These are phyloP conservation scores for Pleurotus cornucopiae DNA, from an alignment of 768 basidiomycete species.

Conservation along the genomic window DNA sequence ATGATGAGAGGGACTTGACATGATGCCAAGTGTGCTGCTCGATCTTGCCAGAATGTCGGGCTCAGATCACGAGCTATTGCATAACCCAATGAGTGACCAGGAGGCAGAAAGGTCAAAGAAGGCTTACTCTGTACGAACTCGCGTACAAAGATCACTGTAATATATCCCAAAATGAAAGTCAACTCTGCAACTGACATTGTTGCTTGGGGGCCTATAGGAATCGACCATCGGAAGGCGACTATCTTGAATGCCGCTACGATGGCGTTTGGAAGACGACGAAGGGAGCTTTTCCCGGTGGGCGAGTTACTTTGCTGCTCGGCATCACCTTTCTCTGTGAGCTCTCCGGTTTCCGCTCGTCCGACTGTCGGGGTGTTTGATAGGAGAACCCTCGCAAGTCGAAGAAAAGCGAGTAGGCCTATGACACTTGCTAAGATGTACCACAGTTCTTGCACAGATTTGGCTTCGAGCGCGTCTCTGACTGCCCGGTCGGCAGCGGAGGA, in stretches of 20 bases:
- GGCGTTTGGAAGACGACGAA: constrained; percentile 30
- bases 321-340: constrained; percentile 17
- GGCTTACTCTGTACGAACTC: constrained; percentile 42
- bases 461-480: constrained; percentile 29
- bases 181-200: constrained; percentile 39
- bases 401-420: constrained; percentile 29
- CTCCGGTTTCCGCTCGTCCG: background rate
- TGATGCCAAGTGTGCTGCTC: constrained; percentile 38
- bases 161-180: constrained; percentile 41
- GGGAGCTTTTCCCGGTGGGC: background rate
- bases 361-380: constrained; percentile 2
- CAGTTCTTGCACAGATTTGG: constrained; percentile 31
- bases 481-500: constrained; percentile 29
- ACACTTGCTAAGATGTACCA: constrained; percentile 36
- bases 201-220: constrained; percentile 36
- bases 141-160: constrained; percentile 38
- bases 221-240: constrained; percentile 42
- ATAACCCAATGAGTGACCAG: constrained; percentile 15
- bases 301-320: constrained; percentile 13
- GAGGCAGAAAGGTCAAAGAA: constrained; percentile 8
- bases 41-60: constrained; percentile 29
- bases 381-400: constrained; percentile 22
- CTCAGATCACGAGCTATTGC: constrained; percentile 25
- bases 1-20: constrained; percentile 49
- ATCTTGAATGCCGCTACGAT: constrained; percentile 41